These are phyloP conservation scores for Nymphaea thermarum DNA, from an alignment of 164 flowering plant species.

Conservation along the genomic window DNA sequence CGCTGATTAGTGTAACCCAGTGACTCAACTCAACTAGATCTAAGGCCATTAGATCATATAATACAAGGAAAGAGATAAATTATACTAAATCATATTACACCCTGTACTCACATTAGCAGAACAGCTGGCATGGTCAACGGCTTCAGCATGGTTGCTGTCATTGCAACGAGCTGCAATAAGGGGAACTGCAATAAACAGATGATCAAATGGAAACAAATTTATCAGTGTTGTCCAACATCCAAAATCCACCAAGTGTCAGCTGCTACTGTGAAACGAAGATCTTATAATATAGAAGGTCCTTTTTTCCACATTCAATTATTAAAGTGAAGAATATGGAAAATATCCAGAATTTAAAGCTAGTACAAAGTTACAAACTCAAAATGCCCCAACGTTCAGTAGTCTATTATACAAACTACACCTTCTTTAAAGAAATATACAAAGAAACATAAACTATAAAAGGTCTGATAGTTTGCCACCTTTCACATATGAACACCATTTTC, in stretches of 20 bases:
- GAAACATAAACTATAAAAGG: too few species aligned
- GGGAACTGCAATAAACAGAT: neutral
- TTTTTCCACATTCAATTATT: too few species aligned
- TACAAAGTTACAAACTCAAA: neutral
- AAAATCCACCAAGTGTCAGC: neutral
- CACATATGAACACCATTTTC: too few species aligned
- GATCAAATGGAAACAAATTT: neutral
- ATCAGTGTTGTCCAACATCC: neutral
- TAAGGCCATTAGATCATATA: neutral
- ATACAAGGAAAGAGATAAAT: neutral
- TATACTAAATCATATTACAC: neutral
- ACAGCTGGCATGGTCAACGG: neutral
- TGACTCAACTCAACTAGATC: neutral
- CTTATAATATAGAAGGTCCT: too few species aligned
- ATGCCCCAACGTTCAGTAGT: neutral
- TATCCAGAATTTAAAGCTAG: too few species aligned
- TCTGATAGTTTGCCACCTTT: too few species aligned
- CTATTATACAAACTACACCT: too few species aligned
- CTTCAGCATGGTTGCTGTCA: neutral
- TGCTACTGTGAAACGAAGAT: neutral
- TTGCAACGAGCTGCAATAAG: neutral
- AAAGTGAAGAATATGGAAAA: neutral
- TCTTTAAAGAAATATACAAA: too few species aligned
- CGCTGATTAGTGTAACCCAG: neutral
- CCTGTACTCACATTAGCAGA: neutral